phyloP scores from a whole-genome alignment of 2,329 filamentous ascomycete species.

The Arthroderma sp. region DNA sequence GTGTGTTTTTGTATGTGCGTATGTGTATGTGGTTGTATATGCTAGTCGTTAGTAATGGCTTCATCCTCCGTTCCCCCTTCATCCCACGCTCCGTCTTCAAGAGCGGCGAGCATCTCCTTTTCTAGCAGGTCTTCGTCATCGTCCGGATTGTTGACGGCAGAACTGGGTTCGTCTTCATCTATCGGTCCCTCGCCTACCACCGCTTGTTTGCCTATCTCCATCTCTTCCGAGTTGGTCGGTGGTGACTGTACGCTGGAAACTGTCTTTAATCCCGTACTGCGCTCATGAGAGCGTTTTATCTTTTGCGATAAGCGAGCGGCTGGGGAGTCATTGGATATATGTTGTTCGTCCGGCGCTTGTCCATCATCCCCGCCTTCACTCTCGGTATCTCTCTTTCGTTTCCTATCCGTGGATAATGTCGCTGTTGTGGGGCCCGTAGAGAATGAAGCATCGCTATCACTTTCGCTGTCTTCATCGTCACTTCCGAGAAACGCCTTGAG shows the following conservation, averaged over 20 bases:
- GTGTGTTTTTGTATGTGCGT: too few species aligned
- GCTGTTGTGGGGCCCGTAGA: constrained; percentile 21
- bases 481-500: constrained; percentile 54
- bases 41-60: constrained; percentile 5
- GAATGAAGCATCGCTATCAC: constrained; percentile 26
- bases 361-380: constrained; percentile 15
- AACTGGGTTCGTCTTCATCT: constrained; percentile 4
- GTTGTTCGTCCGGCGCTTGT: constrained; percentile 23
- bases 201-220: constrained; percentile 29
- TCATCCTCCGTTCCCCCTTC: constrained; percentile 27
- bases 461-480: constrained; percentile 23
- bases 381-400: constrained; percentile 25
- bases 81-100: constrained; percentile 33
- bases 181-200: constrained; percentile 11
- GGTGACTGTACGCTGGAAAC: constrained; percentile 19
- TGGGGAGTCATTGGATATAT: constrained; percentile 34
- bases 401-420: constrained; percentile 16
- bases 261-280: constrained; percentile 26
- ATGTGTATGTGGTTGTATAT: too few species aligned
- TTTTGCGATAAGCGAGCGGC: constrained; percentile 26
- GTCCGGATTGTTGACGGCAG: constrained; percentile 8
- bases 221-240: constrained; percentile 16
- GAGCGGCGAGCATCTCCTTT: constrained; percentile 46
- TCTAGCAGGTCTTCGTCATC: constrained; percentile 35
- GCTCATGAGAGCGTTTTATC: constrained; percentile 29